A percentile compares a stretch with the other conserved stretches of the same genome.
These are phyloP conservation scores for Geotrichum fermentans DNA, from an alignment of 1,139 yeast genomes.

Conservation along the genomic window DNA sequence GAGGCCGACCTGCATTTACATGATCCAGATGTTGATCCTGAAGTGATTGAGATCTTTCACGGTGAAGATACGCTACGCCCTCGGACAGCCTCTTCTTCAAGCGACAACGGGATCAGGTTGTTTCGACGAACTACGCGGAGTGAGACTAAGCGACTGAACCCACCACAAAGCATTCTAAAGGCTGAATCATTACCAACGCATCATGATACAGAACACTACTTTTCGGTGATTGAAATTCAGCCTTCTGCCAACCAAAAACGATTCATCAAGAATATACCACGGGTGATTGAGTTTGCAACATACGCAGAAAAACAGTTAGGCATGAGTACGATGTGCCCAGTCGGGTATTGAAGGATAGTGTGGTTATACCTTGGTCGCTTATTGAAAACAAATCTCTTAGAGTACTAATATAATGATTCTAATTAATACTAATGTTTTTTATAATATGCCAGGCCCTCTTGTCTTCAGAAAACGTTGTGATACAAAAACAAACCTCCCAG, in stretches of 20 bases:
- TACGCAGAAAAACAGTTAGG: slow-evolving; percentile 11
- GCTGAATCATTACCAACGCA: slow-evolving; percentile 8
- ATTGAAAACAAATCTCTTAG: too few relatives aligned
- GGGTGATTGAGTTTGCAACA: slow-evolving; percentile 16
- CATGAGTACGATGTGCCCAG: neutral
- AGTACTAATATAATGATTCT: too few relatives aligned
- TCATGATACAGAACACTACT: slow-evolving; percentile 1
- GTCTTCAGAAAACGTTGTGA: too few relatives aligned
- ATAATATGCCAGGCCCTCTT: too few relatives aligned
- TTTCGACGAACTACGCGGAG: too few relatives aligned
- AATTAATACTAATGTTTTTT: too few relatives aligned
- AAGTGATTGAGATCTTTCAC: neutral
- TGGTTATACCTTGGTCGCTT: neutral
- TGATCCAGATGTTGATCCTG: neutral
- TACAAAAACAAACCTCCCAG: too few relatives aligned
- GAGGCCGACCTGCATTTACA: neutral
- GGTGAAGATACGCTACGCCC: neutral
- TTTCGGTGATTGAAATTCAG: slow-evolving; percentile 1
- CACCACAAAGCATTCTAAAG: slow-evolving; percentile 7
- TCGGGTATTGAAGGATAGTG: neutral
- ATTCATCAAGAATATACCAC: slow-evolving; percentile 13
- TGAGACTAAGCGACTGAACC: neutral
- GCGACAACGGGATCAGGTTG: too few relatives aligned
- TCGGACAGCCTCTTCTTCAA: neutral
- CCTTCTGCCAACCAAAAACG: slow-evolving; percentile 4